A percentile compares a stretch with the other conserved stretches of the same genome.
These are phyloP conservation scores for Salvia sclarea DNA, from an alignment of 305 asterid genomes.

Conservation along the genomic window DNA sequence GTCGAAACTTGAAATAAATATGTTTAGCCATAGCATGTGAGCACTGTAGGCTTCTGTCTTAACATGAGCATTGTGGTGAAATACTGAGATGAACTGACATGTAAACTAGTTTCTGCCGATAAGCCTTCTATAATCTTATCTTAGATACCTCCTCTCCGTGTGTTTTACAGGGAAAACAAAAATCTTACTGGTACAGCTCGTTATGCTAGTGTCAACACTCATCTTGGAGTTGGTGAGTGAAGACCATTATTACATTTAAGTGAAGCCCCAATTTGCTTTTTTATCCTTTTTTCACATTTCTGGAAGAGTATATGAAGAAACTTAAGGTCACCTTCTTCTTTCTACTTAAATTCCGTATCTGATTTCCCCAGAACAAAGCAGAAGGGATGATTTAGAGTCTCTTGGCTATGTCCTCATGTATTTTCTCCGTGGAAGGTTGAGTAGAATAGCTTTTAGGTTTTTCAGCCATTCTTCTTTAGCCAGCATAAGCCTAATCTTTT, in stretches of 20 bases:
- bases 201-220: slow-evolving; percentile 88
- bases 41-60: slow-evolving; percentile 10
- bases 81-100: slow-evolving; percentile 4
- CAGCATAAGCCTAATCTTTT: slow-evolving; percentile 9
- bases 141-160: slow-evolving; percentile 3
- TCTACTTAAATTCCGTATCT: slow-evolving; percentile 11
- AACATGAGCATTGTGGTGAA: slow-evolving; percentile 4
- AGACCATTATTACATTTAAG: slow-evolving; percentile 12
- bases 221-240: slow-evolving; percentile 82
- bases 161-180: slow-evolving; percentile 74
- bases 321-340: background rate
- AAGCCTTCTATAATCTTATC: slow-evolving; percentile 1
- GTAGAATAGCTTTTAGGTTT: slow-evolving; percentile 17
- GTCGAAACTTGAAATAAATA: background rate
- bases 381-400: slow-evolving; percentile 92
- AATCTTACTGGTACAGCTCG: slow-evolving; percentile 94
- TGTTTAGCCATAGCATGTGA: background rate
- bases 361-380: slow-evolving; percentile 72
- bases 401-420: slow-evolving; percentile 88
- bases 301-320: background rate
- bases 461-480: background rate
- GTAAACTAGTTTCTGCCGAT: slow-evolving; percentile 38
- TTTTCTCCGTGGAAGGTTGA: slow-evolving; percentile 84
- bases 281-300: background rate
- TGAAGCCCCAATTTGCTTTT: background rate